These are phyloP conservation scores for Yamadazyma insecticola DNA, from an alignment of 805 yeast species.

Conservation along the genomic window DNA sequence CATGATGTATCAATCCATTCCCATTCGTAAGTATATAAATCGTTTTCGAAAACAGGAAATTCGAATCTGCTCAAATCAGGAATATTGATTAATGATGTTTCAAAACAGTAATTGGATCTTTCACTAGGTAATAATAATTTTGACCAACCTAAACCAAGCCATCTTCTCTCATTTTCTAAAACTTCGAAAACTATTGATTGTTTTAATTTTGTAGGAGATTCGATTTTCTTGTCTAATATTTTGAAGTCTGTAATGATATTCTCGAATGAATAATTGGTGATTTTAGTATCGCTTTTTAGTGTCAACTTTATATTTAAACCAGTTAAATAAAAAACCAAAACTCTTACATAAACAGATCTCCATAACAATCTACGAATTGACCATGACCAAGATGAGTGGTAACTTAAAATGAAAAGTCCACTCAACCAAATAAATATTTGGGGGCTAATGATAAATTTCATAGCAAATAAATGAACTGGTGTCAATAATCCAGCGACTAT, in stretches of 20 bases:
- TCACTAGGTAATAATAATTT: constrained; percentile 48
- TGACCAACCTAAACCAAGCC: constrained; percentile 62
- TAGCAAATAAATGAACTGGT: constrained; percentile 39
- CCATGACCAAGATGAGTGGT: constrained; percentile 46
- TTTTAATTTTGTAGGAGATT: constrained; percentile 39
- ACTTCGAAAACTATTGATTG: constrained; percentile 48
- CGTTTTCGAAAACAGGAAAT: constrained; percentile 42
- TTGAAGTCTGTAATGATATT: constrained; percentile 28
- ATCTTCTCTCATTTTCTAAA: constrained; percentile 55
- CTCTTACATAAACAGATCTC: constrained; percentile 44
- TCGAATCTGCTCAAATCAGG: constrained; percentile 30
- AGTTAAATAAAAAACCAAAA: constrained; percentile 34
- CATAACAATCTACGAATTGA: constrained; percentile 43
- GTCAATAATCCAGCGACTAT: constrained; percentile 31
- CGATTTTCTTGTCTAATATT: constrained; percentile 31
- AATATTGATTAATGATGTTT: constrained; percentile 23
- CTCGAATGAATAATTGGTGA: constrained; percentile 5
- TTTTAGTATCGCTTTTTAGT: constrained; percentile 4
- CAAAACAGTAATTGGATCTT: constrained; percentile 45
- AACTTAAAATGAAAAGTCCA: constrained; percentile 37
- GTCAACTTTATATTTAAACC: constrained; percentile 26
- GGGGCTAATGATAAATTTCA: constrained; percentile 27
- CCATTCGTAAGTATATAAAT: constrained; percentile 43
- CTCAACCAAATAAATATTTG: constrained; percentile 29
- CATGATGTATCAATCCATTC: constrained; percentile 54